Percentiles rank a stretch among this genome's conserved stretches.
Conservation (phyloP, 2,329 filamentous ascomycete species). For the Akanthomyces muscarius region DNA sequence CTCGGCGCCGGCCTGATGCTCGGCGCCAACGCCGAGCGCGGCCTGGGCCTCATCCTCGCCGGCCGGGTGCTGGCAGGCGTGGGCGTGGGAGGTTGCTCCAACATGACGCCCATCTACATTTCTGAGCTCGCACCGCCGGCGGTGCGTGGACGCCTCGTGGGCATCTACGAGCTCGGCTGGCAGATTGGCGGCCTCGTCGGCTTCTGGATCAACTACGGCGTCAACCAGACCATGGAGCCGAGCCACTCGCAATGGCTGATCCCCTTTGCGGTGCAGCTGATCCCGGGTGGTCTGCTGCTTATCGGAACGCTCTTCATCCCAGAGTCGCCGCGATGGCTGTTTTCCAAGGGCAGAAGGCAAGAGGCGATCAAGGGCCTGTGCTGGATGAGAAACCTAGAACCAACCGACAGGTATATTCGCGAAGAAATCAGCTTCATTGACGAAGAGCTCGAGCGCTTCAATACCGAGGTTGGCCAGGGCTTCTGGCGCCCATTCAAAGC, state of each 20-base stretch:
- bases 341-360: constrained; percentile 57
- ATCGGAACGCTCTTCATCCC: constrained; percentile 56
- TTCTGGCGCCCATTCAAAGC: constrained; percentile 71
- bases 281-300: constrained; percentile 60
- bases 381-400: constrained; percentile 60
- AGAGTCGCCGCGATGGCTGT: constrained; percentile 68
- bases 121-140: constrained; percentile 58
- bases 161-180: constrained; percentile 63
- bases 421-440: constrained; percentile 72
- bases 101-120: constrained; percentile 61
- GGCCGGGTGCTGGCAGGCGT: constrained; percentile 61
- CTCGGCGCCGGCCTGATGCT: constrained; percentile 71
- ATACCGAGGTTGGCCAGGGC: constrained; percentile 59
- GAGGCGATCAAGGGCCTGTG: constrained; percentile 55
- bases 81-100: constrained; percentile 59
- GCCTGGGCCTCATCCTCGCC: constrained; percentile 60
- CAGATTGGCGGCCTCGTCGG: constrained; percentile 61
- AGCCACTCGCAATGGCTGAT: constrained; percentile 58
- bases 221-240: constrained; percentile 46
- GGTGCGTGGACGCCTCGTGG: constrained; percentile 60
- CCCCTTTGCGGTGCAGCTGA: constrained; percentile 63
- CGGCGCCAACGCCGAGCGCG: constrained; percentile 56
- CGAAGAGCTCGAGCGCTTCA: constrained; percentile 62
- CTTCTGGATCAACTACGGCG: constrained; percentile 64
- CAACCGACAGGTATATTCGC: constrained; percentile 60